Evolutionary conservation across 495 filamentous ascomycete species (phyloP).

Genomic region (Talaromyces liani): DNA sequence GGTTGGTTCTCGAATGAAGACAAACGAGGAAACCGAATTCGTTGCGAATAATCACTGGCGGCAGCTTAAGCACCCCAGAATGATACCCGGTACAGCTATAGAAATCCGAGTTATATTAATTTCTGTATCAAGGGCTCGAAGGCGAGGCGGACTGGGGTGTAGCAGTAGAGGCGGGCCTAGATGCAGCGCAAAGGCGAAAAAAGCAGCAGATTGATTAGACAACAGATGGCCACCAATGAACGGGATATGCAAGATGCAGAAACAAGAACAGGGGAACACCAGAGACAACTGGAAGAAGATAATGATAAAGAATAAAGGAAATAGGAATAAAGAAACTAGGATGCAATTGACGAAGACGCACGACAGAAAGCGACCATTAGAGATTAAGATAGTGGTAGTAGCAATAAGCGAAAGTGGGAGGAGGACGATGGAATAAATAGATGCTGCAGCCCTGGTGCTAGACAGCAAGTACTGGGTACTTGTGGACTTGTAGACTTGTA

Average conservation of each 20-base stretch:
- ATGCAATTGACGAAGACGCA: neutral
- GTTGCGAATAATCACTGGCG: neutral
- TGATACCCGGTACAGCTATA: neutral
- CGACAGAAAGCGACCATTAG: neutral
- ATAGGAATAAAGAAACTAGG: neutral
- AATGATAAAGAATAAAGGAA: neutral
- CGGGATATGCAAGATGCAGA: constrained; percentile 14
- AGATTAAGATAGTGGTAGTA: neutral
- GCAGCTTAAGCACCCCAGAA: neutral
- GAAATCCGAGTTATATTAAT: neutral
- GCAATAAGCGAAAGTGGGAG: neutral
- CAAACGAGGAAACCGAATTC: neutral
- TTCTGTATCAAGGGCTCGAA: constrained; percentile 3
- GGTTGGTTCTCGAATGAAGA: neutral
- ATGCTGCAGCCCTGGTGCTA: neutral
- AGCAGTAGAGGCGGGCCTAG: constrained; percentile 5
- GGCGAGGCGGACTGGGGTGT: neutral
- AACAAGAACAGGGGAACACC: neutral
- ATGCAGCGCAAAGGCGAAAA: constrained; percentile 7
- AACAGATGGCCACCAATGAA: constrained; percentile 13
- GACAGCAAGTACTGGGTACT: neutral
- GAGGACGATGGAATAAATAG: neutral
- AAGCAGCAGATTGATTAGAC: constrained; percentile 9
- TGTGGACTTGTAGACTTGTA: neutral
- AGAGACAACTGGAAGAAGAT: neutral